phyloP scores from a whole-genome alignment of 2,329 filamentous ascomycete species.

The Cercospora beticola region DNA sequence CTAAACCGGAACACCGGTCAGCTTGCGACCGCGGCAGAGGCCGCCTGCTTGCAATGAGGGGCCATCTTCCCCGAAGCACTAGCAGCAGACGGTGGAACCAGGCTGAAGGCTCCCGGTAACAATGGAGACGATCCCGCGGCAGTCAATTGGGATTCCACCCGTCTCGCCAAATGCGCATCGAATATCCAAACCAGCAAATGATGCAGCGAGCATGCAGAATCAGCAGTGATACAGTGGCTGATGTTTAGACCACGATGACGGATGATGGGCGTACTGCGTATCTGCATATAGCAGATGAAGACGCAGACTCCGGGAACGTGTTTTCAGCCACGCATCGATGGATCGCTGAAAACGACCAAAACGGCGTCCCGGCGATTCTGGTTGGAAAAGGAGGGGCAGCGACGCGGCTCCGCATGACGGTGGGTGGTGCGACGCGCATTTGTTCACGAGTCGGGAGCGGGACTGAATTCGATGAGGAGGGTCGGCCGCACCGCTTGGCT shows the following conservation, averaged over 20 bases:
- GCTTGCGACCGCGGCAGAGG: not conserved
- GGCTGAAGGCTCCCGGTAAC: not conserved
- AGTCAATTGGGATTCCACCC: not conserved
- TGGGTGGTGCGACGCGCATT: not conserved
- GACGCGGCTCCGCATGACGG: not conserved
- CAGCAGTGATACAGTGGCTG: not conserved
- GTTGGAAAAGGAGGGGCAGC: slow-evolving; percentile 1
- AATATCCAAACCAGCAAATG: not conserved
- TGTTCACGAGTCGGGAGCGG: not conserved
- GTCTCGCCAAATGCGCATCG: not conserved
- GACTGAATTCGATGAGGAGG: not conserved
- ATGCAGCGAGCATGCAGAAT: not conserved
- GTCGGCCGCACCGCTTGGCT: not conserved
- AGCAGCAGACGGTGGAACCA: not conserved
- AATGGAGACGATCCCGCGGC: not conserved
- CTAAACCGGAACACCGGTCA: not conserved
- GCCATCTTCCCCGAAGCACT: not conserved
- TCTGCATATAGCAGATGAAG: not conserved
- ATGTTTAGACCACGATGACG: not conserved
- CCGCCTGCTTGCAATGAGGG: not conserved
- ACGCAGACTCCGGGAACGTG: not conserved
- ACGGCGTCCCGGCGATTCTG: not conserved
- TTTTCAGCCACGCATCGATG: not conserved
- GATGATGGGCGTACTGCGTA: not conserved
- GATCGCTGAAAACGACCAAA: not conserved